Conservation (phyloP, 805 yeast genomes). For the Starmerella potacharoeniae region DNA sequence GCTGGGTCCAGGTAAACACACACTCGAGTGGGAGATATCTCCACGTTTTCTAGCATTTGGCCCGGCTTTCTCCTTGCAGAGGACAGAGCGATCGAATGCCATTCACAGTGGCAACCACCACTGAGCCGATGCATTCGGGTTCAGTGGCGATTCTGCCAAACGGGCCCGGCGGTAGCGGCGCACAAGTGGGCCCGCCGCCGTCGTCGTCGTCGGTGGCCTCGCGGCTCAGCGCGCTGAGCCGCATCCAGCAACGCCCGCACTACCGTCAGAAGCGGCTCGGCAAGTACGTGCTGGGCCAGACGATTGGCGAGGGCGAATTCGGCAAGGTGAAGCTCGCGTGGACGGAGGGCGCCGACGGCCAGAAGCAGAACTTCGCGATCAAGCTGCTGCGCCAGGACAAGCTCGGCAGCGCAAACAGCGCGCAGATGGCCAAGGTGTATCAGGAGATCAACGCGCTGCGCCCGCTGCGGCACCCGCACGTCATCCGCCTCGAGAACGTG, state of each 20-base stretch:
- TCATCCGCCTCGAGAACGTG: slow-evolving; percentile 83
- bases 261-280: slow-evolving; percentile 52
- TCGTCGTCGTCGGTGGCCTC: slow-evolving; percentile 13
- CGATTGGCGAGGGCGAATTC: slow-evolving; percentile 95
- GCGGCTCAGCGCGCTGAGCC: slow-evolving; percentile 22
- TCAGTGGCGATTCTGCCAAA: not conserved
- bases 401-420: slow-evolving; percentile 65
- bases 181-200: not conserved
- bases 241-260: slow-evolving; percentile 16
- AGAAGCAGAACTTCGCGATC: slow-evolving; percentile 70
- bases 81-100: slow-evolving; percentile 1
- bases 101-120: not conserved
- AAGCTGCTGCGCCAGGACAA: slow-evolving; percentile 82
- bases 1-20: slow-evolving; percentile 4
- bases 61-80: not conserved
- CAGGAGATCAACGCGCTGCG: slow-evolving; percentile 86
- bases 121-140: not conserved
- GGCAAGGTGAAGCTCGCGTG: slow-evolving; percentile 96
- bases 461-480: slow-evolving; percentile 77
- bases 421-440: slow-evolving; percentile 77
- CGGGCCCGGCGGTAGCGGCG: not conserved
- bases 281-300: slow-evolving; percentile 77
- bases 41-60: not conserved
- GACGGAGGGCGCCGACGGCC: slow-evolving; percentile 63
- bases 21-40: not conserved